Conservation (phyloP, 2,329 filamentous ascomycete genomes). For the Xylaria sp. region DNA sequence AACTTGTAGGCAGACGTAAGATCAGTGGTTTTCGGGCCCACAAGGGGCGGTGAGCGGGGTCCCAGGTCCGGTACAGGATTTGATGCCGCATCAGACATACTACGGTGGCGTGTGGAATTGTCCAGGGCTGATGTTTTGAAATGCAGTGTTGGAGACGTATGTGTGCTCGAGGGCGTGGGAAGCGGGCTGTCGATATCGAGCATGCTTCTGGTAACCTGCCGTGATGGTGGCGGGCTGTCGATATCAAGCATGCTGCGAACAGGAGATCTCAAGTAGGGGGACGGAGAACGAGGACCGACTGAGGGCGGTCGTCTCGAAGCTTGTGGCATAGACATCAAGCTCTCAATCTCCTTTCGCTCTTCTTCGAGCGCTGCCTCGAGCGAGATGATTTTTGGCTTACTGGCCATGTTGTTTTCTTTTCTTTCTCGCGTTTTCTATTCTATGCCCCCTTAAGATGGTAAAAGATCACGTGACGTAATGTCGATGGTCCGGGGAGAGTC, state of each 20-base stretch:
- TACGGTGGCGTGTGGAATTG: constrained; percentile 51
- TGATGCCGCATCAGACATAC: constrained; percentile 59
- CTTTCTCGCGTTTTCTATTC: background rate
- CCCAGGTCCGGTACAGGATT: constrained; percentile 54
- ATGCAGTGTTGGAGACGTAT: constrained; percentile 53
- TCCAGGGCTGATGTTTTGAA: constrained; percentile 42
- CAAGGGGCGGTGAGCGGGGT: constrained; percentile 42
- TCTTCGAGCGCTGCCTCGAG: constrained; percentile 44
- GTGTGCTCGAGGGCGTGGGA: constrained; percentile 48
- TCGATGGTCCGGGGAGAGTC: background rate
- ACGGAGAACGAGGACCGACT: constrained; percentile 44
- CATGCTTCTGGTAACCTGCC: constrained; percentile 57
- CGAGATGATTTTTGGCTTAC: constrained; percentile 38
- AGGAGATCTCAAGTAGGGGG: constrained; percentile 45
- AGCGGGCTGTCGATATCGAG: constrained; percentile 52
- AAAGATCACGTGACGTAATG: background rate
- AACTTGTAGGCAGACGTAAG: constrained; percentile 65
- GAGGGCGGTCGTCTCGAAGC: constrained; percentile 48
- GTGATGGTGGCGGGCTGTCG: constrained; percentile 45
- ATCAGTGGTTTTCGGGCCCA: constrained; percentile 42
- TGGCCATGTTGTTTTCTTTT: constrained; percentile 35
- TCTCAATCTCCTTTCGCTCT: constrained; percentile 43
- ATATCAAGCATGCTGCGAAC: constrained; percentile 71
- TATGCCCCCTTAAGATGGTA: background rate
- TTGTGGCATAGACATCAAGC: constrained; percentile 38